Evolutionary conservation across 148 eudicot genomes (phyloP), one percentile per base, ranked within the genome.

Genomic region (Arbutus unedo): DNA sequence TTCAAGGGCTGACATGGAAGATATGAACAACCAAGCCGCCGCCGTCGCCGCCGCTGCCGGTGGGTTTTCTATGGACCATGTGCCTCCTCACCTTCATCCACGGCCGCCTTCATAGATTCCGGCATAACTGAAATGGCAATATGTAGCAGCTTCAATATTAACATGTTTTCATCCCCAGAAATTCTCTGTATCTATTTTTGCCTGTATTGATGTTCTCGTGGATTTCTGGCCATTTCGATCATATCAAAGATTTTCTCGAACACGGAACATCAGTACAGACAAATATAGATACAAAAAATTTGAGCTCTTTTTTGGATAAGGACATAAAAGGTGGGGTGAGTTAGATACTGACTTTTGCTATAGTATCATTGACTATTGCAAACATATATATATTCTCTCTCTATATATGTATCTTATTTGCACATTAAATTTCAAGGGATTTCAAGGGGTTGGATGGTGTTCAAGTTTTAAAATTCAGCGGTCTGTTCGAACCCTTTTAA

Each of bases 321-420:
- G 43, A 51, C 18, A 25, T 50, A 13, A 8, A 15, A 14, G 43
- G 43, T 16, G 44, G 57, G 47, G 25, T 15, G 64, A 54, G 79
- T 54, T 76, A 54, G 79, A 62, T 54, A 31, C 79, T 76, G 79
- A 76, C 79, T 53, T 76, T 76, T 76, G 47, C 13, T 14, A 5
- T 16, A 15, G n/a, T 23, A 76, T 53, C 23, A n/a, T 76, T 76
- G 79, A 76, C 79, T 38, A 14, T 3, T 76, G 38, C 53, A 49
- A 23, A 76, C 9, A 23, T 76, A 3, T 38, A 57, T 31, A 31
- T 31, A 31, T 31, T 0, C 1, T 31, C 38, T 31, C 38, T 31
- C 38, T 31, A 31, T 31, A 31, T 60, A 8, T 59, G 6, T 2
- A 25, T 60, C 25, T 60, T 60, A 2, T 31, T 31, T 60, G 64